phyloP scores from a whole-genome alignment of 495 filamentous ascomycete genomes.

The Mytilinidion resinicola region DNA sequence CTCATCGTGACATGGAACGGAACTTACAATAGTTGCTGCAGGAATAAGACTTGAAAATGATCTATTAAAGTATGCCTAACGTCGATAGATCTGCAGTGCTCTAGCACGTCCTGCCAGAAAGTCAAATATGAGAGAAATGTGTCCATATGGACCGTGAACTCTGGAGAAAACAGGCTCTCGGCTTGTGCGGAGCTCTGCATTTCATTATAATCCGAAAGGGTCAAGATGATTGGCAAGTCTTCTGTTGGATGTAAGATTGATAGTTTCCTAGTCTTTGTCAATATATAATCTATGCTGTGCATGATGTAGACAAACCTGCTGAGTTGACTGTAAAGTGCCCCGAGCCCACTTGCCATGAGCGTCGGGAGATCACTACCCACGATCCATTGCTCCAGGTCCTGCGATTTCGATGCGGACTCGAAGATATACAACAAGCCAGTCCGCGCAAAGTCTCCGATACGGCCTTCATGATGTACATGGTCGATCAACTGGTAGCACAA shows the following conservation, averaged over 20 bases:
- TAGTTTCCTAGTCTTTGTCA: constrained; percentile 36
- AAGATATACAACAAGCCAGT: constrained; percentile 94
- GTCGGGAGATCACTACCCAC: constrained; percentile 95
- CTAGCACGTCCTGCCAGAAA: constrained; percentile 97
- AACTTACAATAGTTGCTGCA: constrained; percentile 88
- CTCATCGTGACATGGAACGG: constrained; percentile 46
- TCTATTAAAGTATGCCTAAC: constrained; percentile 88
- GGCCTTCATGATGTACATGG: constrained; percentile 89
- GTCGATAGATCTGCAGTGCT: constrained; percentile 86
- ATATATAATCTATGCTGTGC: background rate
- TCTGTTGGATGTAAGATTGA: constrained; percentile 46
- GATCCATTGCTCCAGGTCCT: constrained; percentile 84
- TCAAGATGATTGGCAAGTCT: constrained; percentile 71
- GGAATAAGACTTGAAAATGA: constrained; percentile 94
- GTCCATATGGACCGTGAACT: constrained; percentile 73
- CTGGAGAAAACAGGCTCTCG: constrained; percentile 59
- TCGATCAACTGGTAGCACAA: constrained; percentile 92
- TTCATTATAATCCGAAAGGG: constrained; percentile 74
- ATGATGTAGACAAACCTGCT: constrained; percentile 54
- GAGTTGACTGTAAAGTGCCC: constrained; percentile 92
- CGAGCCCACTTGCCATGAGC: constrained; percentile 91
- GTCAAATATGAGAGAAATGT: constrained; percentile 91
- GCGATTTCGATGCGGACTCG: constrained; percentile 79
- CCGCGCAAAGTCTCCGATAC: constrained; percentile 92
- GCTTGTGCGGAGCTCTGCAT: constrained; percentile 56